Evolutionary conservation across 495 filamentous ascomycete species (phyloP).

Genomic region (Aspergillus olivimuriae): DNA sequence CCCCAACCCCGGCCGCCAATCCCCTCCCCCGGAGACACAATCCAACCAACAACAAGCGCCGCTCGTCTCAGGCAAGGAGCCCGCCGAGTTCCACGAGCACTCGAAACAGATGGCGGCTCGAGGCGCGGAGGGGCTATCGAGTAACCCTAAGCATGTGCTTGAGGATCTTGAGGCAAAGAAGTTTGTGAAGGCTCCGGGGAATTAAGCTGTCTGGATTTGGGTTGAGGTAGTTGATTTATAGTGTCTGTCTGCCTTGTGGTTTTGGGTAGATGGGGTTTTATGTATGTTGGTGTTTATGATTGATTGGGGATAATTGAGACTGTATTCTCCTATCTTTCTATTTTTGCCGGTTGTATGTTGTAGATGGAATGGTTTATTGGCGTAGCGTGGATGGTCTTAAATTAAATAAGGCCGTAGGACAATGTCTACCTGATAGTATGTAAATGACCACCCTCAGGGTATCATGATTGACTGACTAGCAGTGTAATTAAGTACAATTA

Average conservation of each 20-base stretch:
- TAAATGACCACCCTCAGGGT: too few relatives aligned
- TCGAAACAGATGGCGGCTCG: constrained; percentile 28
- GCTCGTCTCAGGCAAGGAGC: constrained; percentile 51
- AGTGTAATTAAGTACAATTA: too few relatives aligned
- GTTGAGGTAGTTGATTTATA: background rate
- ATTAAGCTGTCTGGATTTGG: constrained; percentile 6
- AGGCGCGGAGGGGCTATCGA: constrained; percentile 26
- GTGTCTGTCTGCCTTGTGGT: background rate
- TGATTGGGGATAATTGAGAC: too few relatives aligned
- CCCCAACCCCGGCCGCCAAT: constrained; percentile 62
- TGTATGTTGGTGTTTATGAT: background rate
- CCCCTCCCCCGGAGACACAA: constrained; percentile 68
- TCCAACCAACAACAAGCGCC: constrained; percentile 53
- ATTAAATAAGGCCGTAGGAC: too few relatives aligned
- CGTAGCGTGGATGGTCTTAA: too few relatives aligned
- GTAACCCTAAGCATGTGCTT: constrained; percentile 66
- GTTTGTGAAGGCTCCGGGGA: constrained; percentile 40
- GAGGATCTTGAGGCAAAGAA: constrained; percentile 65
- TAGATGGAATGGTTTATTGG: too few relatives aligned
- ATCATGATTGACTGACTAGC: too few relatives aligned
- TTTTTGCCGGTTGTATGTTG: too few relatives aligned
- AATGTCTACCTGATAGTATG: too few relatives aligned
- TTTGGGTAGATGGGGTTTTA: background rate
- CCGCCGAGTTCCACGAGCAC: constrained; percentile 24
- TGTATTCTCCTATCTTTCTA: too few relatives aligned